A percentile compares a stretch with the other conserved stretches of the same genome.
Conservation (phyloP, 306 rosid genomes). For the Trichosanthes cucumerina region DNA sequence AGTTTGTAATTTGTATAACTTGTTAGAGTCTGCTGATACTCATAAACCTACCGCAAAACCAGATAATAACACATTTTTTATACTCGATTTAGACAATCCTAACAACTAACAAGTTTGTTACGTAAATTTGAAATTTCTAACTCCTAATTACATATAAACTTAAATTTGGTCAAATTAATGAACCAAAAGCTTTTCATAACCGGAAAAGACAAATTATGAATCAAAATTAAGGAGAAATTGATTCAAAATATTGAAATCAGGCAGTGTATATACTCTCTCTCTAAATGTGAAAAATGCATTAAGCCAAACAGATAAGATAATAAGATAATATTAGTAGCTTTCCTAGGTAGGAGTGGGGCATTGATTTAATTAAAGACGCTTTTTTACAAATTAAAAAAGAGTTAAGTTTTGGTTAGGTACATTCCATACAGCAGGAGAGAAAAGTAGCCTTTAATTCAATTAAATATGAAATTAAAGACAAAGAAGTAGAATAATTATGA, state of each 20-base stretch:
- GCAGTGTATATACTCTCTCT: neutral
- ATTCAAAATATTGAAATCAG: neutral
- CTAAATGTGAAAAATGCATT: neutral
- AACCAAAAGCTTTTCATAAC: neutral
- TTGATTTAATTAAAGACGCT: neutral
- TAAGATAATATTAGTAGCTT: neutral
- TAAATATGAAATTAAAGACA: constrained; percentile 3
- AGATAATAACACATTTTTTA: neutral
- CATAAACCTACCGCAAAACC: neutral
- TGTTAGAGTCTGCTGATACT: neutral
- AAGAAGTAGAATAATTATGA: constrained; percentile 8
- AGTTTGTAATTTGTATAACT: neutral
- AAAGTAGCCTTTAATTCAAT: neutral
- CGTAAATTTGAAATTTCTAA: neutral
- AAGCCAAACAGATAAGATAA: neutral
- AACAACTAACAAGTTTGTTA: neutral
- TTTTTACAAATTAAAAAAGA: neutral
- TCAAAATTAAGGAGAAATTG: neutral
- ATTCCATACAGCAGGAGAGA: neutral
- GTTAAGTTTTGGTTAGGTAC: constrained; percentile 2
- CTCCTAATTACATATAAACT: neutral
- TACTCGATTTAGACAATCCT: neutral
- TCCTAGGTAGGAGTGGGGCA: neutral
- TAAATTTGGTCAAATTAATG: neutral
- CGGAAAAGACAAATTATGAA: neutral